Evolutionary conservation across 2,329 filamentous ascomycete genomes (phyloP).

Genomic region (Trichoderma sp.): DNA sequence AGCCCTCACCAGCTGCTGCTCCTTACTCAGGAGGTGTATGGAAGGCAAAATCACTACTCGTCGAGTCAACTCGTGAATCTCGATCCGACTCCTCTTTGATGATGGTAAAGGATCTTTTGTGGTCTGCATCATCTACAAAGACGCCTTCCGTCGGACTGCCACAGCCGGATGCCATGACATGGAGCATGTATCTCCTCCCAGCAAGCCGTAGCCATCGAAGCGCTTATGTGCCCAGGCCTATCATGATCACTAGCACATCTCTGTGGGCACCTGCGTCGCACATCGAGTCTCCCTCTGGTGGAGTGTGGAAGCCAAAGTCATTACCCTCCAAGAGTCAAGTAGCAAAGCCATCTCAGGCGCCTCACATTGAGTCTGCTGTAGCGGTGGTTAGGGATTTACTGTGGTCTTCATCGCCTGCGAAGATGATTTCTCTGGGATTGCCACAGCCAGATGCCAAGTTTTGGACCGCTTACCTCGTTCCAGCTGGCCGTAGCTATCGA

Average conservation of each 20-base stretch:
- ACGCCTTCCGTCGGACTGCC: background rate
- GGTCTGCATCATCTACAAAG: background rate
- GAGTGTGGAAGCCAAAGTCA: slow-evolving; percentile 1
- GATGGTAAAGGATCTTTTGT: background rate
- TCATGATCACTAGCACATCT: slow-evolving; percentile 35
- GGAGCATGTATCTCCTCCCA: slow-evolving; percentile 2
- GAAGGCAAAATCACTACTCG: background rate
- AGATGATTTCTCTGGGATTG: background rate
- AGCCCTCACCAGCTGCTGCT: background rate
- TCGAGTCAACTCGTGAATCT: background rate
- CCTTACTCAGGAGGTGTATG: background rate
- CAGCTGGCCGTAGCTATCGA: background rate
- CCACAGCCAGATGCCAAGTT: background rate
- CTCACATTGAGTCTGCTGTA: background rate
- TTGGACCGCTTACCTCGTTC: background rate
- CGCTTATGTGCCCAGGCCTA: slow-evolving; percentile 24
- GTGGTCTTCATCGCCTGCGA: background rate
- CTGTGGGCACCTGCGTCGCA: slow-evolving; percentile 32
- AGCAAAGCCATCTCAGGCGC: background rate
- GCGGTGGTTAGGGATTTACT: background rate
- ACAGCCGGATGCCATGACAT: background rate
- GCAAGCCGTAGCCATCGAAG: background rate
- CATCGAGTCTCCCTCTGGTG: background rate
- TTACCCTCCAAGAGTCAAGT: background rate
- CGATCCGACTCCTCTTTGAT: background rate